These are phyloP conservation scores for Diaporthe aspalathi DNA, from an alignment of 2,329 filamentous ascomycete species.

Conservation along the genomic window DNA sequence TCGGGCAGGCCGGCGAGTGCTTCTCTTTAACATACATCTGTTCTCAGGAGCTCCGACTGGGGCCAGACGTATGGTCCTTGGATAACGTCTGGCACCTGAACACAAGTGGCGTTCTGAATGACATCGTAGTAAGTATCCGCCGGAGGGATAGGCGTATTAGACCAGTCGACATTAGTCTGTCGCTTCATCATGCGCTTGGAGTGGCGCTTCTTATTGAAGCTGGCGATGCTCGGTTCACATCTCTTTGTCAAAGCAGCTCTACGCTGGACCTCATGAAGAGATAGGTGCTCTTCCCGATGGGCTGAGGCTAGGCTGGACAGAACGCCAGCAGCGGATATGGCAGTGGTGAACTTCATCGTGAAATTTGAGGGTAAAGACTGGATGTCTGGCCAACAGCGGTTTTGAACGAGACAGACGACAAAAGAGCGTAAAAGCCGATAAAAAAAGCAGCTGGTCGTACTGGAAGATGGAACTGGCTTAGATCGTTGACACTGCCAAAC, in stretches of 20 bases:
- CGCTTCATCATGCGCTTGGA: slow-evolving; percentile 29
- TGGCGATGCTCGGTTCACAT: slow-evolving; percentile 17
- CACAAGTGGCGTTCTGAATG: slow-evolving; percentile 35
- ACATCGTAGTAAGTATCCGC: slow-evolving; percentile 26
- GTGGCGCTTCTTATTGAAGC: slow-evolving; percentile 32
- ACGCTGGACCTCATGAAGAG: slow-evolving; percentile 19
- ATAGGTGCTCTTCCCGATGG: slow-evolving; percentile 16
- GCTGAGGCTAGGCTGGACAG: slow-evolving; percentile 16
- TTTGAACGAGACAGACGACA: background rate
- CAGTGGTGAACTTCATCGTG: slow-evolving; percentile 17
- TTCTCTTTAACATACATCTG: slow-evolving; percentile 35
- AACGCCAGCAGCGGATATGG: slow-evolving; percentile 16
- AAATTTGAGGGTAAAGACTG: background rate
- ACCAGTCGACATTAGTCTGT: background rate
- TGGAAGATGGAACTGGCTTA: background rate
- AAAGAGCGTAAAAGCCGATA: background rate
- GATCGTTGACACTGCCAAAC: background rate
- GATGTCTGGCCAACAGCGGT: background rate
- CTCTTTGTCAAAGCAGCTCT: slow-evolving; percentile 25
- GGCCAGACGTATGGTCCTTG: slow-evolving; percentile 35
- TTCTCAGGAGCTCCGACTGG: slow-evolving; percentile 25
- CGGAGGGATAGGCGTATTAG: slow-evolving; percentile 13
- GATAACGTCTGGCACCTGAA: slow-evolving; percentile 28
- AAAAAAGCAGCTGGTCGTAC: too few species aligned
- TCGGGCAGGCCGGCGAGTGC: too few species aligned